phyloP scores from a whole-genome alignment of 176 grass and related monocot species.

The Paspalum vaginatum region DNA sequence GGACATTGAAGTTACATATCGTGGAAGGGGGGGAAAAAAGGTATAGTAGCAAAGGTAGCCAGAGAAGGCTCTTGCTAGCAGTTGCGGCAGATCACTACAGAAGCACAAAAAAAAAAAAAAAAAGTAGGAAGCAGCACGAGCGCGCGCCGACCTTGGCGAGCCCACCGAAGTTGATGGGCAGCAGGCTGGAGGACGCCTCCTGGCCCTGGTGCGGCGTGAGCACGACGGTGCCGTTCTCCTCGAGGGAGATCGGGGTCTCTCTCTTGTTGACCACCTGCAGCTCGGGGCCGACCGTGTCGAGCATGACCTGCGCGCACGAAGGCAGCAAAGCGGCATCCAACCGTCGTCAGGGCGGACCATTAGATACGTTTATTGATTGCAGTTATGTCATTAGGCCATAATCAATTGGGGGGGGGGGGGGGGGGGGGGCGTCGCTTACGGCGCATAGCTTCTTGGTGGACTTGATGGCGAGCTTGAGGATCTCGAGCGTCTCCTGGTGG shows the following conservation, averaged over 20 bases:
- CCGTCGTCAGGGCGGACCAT: not conserved
- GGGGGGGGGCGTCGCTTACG: constrained; percentile 30
- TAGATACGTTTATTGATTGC: not conserved
- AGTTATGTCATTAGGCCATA: not conserved
- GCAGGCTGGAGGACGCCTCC: constrained; percentile 68
- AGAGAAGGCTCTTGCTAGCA: not conserved
- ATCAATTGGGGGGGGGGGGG: not conserved
- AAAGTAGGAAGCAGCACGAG: constrained; percentile 7
- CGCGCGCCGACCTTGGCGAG: constrained; percentile 62
- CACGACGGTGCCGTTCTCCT: constrained; percentile 70
- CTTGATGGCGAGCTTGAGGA: constrained; percentile 91
- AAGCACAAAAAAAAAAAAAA: constrained; percentile 7
- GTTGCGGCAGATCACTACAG: too few species aligned
- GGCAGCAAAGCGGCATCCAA: not conserved
- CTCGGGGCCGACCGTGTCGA: constrained; percentile 94
- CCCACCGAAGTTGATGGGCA: constrained; percentile 93
- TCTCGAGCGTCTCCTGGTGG: constrained; percentile 96
- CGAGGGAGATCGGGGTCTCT: constrained; percentile 79
- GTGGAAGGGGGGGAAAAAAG: too few species aligned
- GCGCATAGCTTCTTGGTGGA: constrained; percentile 94
- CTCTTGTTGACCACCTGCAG: constrained; percentile 90
- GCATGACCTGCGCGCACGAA: constrained; percentile 67
- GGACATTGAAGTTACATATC: not conserved
- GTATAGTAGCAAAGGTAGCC: too few species aligned
- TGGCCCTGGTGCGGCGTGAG: constrained; percentile 80